phyloP scores from a whole-genome alignment of 768 basidiomycete species.

The Sporobolomyces pararoseus region DNA sequence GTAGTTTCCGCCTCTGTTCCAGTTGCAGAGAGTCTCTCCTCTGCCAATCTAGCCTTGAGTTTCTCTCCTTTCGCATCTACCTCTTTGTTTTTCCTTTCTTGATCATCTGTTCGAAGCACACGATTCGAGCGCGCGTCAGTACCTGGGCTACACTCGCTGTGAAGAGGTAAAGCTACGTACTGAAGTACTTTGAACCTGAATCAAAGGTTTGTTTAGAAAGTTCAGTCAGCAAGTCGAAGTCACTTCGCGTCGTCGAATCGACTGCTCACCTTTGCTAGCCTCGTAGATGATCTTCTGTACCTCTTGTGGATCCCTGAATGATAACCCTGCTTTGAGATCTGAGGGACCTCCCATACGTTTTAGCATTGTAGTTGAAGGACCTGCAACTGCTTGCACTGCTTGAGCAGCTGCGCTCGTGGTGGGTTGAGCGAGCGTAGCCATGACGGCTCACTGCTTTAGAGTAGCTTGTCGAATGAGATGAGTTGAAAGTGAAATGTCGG shows the following conservation, averaged over 20 bases:
- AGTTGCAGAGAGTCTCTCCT: background rate
- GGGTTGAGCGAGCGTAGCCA: background rate
- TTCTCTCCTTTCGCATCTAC: constrained; percentile 53
- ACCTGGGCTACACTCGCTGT: too few relatives aligned
- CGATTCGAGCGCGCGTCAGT: too few relatives aligned
- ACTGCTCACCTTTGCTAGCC: constrained; percentile 21
- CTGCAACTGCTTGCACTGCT: background rate
- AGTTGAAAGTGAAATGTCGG: too few relatives aligned
- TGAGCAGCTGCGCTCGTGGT: constrained; percentile 2
- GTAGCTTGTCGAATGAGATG: too few relatives aligned
- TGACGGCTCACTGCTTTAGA: background rate
- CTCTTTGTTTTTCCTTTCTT: constrained; percentile 83
- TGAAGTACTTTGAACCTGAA: constrained; percentile 89
- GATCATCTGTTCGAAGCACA: constrained; percentile 60
- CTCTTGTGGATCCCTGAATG: background rate
- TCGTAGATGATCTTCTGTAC: constrained; percentile 38
- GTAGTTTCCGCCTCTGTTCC: constrained; percentile 26
- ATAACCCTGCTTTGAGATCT: constrained; percentile 26
- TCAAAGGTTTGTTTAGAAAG: background rate
- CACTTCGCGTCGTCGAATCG: background rate
- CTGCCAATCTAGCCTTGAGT: constrained; percentile 1
- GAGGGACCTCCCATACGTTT: constrained; percentile 17
- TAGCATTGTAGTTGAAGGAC: background rate
- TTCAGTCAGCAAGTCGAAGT: background rate
- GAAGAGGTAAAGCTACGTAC: too few relatives aligned